These are phyloP conservation scores for Lasiodiplodia citricola DNA, from an alignment of 2,329 filamentous ascomycete genomes.

Conservation along the genomic window DNA sequence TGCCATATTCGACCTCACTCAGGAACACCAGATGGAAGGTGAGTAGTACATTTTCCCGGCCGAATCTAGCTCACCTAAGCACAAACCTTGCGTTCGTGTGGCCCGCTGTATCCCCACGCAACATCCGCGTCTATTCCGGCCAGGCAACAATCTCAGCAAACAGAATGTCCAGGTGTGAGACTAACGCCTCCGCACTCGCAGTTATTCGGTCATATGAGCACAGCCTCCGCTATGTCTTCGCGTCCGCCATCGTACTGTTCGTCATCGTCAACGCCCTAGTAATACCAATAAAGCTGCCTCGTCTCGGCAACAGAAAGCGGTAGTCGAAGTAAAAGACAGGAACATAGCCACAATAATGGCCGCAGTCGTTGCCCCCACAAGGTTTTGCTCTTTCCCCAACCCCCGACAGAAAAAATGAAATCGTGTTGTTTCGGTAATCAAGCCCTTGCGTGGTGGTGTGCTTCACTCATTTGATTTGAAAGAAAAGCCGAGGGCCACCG, in stretches of 20 bases:
- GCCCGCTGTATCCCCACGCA: not conserved
- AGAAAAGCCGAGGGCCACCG: not conserved
- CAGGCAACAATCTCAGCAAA: not conserved
- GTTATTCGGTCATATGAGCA: conserved; percentile 47
- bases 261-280: conserved; percentile 58
- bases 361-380: not conserved
- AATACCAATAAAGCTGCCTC: conserved; percentile 60
- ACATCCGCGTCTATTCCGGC: not conserved
- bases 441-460: conserved; percentile 14
- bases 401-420: not conserved
- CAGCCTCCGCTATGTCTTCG: conserved; percentile 49
- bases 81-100: not conserved
- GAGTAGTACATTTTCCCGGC: conserved; percentile 28
- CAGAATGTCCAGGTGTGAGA: not conserved
- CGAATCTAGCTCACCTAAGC: conserved; percentile 3
- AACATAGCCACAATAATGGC: conserved; percentile 10
- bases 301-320: conserved; percentile 47
- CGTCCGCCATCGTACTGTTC: conserved; percentile 51
- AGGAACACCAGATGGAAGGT: conserved; percentile 55
- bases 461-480: not conserved
- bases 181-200: conserved; percentile 26
- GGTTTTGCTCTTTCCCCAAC: not conserved
- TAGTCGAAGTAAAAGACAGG: not conserved
- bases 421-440: not conserved
- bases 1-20: conserved; percentile 53